Conservation (phyloP, 2,329 filamentous ascomycete genomes). For the Cadophora gregata region DNA sequence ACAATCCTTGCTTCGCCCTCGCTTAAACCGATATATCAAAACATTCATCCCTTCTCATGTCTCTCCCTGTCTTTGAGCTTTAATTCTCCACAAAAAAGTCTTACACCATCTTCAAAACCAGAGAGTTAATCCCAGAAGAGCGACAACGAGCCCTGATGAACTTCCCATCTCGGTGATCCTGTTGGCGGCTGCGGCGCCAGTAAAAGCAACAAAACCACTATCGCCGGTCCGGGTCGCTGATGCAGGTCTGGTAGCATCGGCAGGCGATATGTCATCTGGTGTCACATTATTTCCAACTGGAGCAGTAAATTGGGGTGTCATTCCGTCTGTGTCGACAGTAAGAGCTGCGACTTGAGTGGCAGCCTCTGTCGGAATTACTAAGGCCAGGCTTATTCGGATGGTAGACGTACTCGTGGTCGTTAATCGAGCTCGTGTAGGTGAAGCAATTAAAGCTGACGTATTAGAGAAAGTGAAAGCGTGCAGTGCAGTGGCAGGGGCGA, state of each 20-base stretch:
- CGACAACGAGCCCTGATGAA: background rate
- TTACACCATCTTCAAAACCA: background rate
- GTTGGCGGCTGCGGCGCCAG: slow-evolving; percentile 4
- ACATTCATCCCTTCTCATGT: background rate
- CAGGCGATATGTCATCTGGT: background rate
- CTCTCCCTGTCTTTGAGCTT: background rate
- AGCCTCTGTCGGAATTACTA: background rate
- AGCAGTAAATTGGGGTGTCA: slow-evolving; percentile 6
- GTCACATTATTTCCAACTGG: slow-evolving; percentile 8
- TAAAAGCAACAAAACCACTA: background rate
- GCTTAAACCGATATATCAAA: slow-evolving; percentile 1
- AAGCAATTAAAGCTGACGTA: background rate
- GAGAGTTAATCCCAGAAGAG: background rate
- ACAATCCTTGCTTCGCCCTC: background rate
- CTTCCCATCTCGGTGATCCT: background rate
- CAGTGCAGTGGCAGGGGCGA: background rate
- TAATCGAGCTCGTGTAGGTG: background rate
- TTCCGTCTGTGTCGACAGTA: slow-evolving; percentile 4
- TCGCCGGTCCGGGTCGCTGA: background rate
- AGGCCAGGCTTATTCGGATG: slow-evolving; percentile 3
- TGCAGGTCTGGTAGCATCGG: background rate
- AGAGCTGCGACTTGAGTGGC: background rate
- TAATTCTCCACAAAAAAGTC: background rate
- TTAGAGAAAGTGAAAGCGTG: background rate
- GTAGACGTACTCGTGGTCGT: slow-evolving; percentile 10